Base-by-base conservation (phyloP, 371 early-diverging fungal species). In the Apophysomyces variabilis region DNA sequence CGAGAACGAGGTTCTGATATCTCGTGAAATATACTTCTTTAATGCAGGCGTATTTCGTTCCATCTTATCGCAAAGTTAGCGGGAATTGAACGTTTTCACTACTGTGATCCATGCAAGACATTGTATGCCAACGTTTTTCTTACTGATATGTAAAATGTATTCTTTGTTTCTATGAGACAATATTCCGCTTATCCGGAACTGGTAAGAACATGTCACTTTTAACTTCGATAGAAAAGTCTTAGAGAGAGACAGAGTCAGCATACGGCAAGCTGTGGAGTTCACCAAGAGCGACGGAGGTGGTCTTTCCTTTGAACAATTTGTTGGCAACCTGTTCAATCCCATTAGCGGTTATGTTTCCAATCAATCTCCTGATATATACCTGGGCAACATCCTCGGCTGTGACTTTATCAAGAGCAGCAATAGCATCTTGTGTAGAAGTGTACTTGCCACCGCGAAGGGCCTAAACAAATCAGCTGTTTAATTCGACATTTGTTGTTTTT, bases 231-330 rank as follows among this genome's bases (percentile, higher is more conserved):
- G 57, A 43, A 58, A 46, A 45, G 44, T 41, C 64, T 83, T 83
- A 83, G 61, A 83, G 77, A 65, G 83, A 85, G 71, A 95, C 85
- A 58, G 94, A 91, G 70, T 93, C 94, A 75, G 90, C 90, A 77
- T 93, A 95, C 68, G 96, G 93, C 44, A 94, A 89, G 71, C 82
- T 79, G 72, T 82, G 81, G 57, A 91, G 75, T 75, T 93, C 88
- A 69, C 95, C 95, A 62, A 90, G 74, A 18, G 95, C 91, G 58
- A 92, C 95, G 58, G 90, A 87, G 57, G 91, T 89, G 16, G 95
- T 88, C 87, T 92, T 93, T 71, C 89, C 78, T 71, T 83, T 76
- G 73, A 93, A 80, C 60, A 90, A 76, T 63, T 83, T 78, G 69
- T 89, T 82, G 43, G 92, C 93, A 61, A 89, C 77, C 85, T 88